Conservation (phyloP, 768 basidiomycete species). For the Lactarius vividus region DNA sequence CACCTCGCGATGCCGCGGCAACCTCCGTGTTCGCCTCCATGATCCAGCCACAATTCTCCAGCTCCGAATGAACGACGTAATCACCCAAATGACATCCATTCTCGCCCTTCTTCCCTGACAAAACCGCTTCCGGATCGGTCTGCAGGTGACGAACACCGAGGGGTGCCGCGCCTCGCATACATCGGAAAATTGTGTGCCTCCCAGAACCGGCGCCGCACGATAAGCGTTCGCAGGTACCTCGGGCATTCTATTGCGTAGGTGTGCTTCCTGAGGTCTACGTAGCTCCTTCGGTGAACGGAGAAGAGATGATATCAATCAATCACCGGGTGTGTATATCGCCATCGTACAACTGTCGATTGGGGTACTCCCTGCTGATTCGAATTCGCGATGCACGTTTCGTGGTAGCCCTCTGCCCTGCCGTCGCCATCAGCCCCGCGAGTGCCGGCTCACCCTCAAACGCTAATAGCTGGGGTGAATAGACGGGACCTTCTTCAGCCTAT, state of each 20-base stretch:
- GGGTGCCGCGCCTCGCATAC: not conserved
- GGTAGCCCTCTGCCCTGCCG: constrained; percentile 19
- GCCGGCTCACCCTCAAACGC: constrained; percentile 11
- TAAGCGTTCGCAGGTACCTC: constrained; percentile 14
- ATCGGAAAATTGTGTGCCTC: not conserved
- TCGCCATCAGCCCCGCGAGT: constrained; percentile 7
- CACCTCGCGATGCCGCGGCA: constrained; percentile 16
- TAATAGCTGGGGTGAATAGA: not conserved
- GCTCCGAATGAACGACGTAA: constrained; percentile 8
- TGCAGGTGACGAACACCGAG: not conserved
- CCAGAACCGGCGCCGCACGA: not conserved
- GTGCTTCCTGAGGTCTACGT: not conserved
- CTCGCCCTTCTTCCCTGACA: not conserved
- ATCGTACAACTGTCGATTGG: constrained; percentile 2
- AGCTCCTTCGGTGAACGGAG: not conserved
- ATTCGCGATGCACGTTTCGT: constrained; percentile 8
- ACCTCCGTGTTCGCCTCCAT: not conserved
- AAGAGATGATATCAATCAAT: constrained; percentile 1
- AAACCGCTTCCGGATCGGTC: not conserved
- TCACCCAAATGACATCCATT: constrained; percentile 9
- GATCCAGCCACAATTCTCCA: not conserved
- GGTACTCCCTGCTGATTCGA: not conserved
- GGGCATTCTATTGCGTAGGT: constrained; percentile 2
- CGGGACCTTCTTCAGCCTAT: not conserved
- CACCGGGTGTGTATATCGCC: constrained; percentile 7